Conservation (phyloP, 2,329 filamentous ascomycete genomes). For the Metarhizium sp. region DNA sequence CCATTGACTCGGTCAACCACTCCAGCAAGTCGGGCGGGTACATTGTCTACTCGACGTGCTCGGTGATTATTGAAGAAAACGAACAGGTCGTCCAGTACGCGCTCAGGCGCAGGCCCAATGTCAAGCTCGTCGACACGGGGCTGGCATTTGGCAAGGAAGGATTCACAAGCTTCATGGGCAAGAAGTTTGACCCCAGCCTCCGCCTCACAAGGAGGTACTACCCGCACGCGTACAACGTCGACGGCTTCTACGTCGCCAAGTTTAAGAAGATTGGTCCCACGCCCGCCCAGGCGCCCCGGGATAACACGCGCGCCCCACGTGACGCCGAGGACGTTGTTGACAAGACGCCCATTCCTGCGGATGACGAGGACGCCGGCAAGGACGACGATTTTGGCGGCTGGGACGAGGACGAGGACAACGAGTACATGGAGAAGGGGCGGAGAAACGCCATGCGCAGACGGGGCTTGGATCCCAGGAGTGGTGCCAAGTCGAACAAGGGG, state of each 20-base stretch:
- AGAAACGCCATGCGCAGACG: conserved; percentile 64
- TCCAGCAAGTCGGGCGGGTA: conserved; percentile 87
- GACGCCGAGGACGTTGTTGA: conserved; percentile 49
- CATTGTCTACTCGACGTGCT: conserved; percentile 94
- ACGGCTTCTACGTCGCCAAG: conserved; percentile 97
- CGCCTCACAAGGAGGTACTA: conserved; percentile 80
- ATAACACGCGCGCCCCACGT: conserved; percentile 18
- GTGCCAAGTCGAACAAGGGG: conserved; percentile 19
- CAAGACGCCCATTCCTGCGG: conserved; percentile 54
- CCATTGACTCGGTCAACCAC: conserved; percentile 92
- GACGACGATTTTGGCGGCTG: conserved; percentile 58
- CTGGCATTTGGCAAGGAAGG: conserved; percentile 86
- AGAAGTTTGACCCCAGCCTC: conserved; percentile 80
- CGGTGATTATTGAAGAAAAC: conserved; percentile 82
- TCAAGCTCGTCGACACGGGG: conserved; percentile 85
- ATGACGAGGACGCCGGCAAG: conserved; percentile 33
- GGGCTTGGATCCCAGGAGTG: conserved; percentile 61
- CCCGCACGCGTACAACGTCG: conserved; percentile 87
- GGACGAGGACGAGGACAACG: conserved; percentile 62
- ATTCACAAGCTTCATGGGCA: conserved; percentile 84
- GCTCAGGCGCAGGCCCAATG: conserved; percentile 82
- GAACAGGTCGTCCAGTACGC: conserved; percentile 92
- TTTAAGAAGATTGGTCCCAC: conserved; percentile 86
- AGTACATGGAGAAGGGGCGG: conserved; percentile 65
- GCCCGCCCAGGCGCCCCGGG: conserved; percentile 40